Evolutionary conservation across 23 red algal genomes (phyloP), one percentile per base, ranked within the genome.

Genomic region (Gracilaria caudata): DNA sequence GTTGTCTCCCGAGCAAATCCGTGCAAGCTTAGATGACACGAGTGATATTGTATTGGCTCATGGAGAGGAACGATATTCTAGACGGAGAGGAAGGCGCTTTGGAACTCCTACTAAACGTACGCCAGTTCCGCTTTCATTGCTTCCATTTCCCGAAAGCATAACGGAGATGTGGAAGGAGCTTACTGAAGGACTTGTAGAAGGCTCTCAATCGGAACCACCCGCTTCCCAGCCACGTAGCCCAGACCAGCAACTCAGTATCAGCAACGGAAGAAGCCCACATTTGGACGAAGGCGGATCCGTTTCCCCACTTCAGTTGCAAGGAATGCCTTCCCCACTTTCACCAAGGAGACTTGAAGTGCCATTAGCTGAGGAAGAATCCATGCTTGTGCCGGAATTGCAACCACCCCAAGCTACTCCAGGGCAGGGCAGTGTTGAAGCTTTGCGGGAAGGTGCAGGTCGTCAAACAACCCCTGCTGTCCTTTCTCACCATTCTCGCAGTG

Each of bases 11-110:
- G 37, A 65, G 21, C 73, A 89, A 33, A 64, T 89, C 20, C 70
- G 74, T 43, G 41, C 77, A 46, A 54, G 70, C 51, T n/a, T 78
- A 19, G 9, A 51, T 17, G 86, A 89, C 33, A 89, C 86, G 59
- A 64, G 68, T 26, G 86, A 89, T 54, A 79, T 89, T 76, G 82
- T 86, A 17, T 64, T 86, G 3, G 82, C 65, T 56, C 17, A 36
- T 70, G 56, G 45, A 7, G 64, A 86, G 54, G 68, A 73, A 41
- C 65, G 82, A 28, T 47, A 26, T 75, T 49, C 70, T 8, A 46
- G 43, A 14, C 19, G 43, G 20, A 75, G 70, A 47, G 70, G 70
- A 75, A 75, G 25, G 25, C 70, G 38, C 25, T 7, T 16, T 17
- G 70, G 40, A 46, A 21, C 19, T 12, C 20, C 39, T 49, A 0